Evolutionary conservation across 2,329 filamentous ascomycete genomes (phyloP).

Genomic region (Paecilomyces sp.): DNA sequence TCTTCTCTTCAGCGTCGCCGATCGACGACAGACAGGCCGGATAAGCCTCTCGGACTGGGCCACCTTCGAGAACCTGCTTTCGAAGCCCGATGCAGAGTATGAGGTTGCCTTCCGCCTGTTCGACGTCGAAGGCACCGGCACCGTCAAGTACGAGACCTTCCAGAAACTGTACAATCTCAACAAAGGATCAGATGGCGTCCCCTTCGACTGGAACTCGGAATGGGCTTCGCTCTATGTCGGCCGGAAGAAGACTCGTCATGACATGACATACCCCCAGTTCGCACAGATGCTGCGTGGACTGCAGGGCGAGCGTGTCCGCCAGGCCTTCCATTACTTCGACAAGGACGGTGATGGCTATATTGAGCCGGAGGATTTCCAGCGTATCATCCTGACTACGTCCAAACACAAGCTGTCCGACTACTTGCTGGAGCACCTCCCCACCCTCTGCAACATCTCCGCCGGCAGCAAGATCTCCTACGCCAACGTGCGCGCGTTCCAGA

Average conservation of each 20-base stretch:
- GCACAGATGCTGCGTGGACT: conserved; percentile 95
- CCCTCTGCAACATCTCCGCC: conserved; percentile 87
- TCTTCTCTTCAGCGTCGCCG: conserved; percentile 86
- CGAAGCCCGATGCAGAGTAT: conserved; percentile 95
- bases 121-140: conserved; percentile 74
- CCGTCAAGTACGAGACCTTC: conserved; percentile 85
- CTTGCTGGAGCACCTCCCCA: conserved; percentile 80
- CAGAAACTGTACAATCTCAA: conserved; percentile 78
- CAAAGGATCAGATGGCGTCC: conserved; percentile 76
- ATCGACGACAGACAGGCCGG: conserved; percentile 65
- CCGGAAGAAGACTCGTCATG: conserved; percentile 76
- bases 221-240: conserved; percentile 96
- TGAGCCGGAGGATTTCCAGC: conserved; percentile 84
- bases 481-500: conserved; percentile 95
- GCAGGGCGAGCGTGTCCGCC: conserved; percentile 90
- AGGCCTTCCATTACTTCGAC: conserved; percentile 90
- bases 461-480: conserved; percentile 95
- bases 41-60: conserved; percentile 81
- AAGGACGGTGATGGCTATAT: conserved; percentile 91
- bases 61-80: conserved; percentile 86
- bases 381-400: conserved; percentile 88
- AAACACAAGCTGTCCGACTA: conserved; percentile 97
- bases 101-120: conserved; percentile 97
- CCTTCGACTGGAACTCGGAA: conserved; percentile 95
- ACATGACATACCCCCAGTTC: conserved; percentile 93